Evolutionary conservation across 75 land plant genomes (phyloP).

Genomic region (Cryptomeria japonica): DNA sequence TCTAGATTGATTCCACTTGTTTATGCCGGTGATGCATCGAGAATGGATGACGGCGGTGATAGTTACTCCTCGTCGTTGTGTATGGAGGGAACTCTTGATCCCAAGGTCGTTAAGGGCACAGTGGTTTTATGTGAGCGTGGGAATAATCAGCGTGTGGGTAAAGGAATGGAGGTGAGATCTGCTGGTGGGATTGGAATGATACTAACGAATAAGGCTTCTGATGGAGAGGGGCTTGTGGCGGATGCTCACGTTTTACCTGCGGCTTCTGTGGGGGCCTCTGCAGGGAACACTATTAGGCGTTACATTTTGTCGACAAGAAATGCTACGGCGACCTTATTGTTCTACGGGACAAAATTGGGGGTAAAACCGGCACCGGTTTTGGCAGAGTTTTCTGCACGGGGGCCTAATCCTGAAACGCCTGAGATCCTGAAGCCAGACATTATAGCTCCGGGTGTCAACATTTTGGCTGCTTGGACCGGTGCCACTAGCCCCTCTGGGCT

Average conservation of each 20-base stretch:
- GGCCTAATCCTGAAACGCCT: conserved; percentile 75
- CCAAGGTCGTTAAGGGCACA: conserved; percentile 48
- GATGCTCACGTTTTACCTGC: conserved; percentile 88
- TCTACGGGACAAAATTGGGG: conserved; percentile 61
- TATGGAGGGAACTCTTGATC: conserved; percentile 64
- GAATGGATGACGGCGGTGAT: conserved; percentile 26
- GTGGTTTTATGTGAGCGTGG: conserved; percentile 82
- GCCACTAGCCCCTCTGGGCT: conserved; percentile 77
- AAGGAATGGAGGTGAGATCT: conserved; percentile 64
- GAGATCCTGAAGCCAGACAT: conserved; percentile 90
- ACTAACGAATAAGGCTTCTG: conserved; percentile 71
- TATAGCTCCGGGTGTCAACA: conserved; percentile 84
- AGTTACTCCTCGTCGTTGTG: conserved; percentile 71
- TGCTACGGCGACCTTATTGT: conserved; percentile 55
- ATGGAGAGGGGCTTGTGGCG: conserved; percentile 83
- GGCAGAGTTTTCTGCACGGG: conserved; percentile 82
- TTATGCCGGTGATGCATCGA: conserved; percentile 45
- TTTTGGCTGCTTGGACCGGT: conserved; percentile 90
- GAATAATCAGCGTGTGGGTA: conserved; percentile 49
- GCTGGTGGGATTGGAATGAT: conserved; percentile 94
- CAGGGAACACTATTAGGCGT: conserved; percentile 48
- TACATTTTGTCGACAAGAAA: conserved; percentile 45
- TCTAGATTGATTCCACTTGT: conserved; percentile 42
- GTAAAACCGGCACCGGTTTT: conserved; percentile 74
- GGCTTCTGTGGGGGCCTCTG: conserved; percentile 53